Evolutionary conservation across 139 green algal genomes (phyloP), one percentile per base, ranked within the genome.

Genomic region (Chlamydomonas sp.): DNA sequence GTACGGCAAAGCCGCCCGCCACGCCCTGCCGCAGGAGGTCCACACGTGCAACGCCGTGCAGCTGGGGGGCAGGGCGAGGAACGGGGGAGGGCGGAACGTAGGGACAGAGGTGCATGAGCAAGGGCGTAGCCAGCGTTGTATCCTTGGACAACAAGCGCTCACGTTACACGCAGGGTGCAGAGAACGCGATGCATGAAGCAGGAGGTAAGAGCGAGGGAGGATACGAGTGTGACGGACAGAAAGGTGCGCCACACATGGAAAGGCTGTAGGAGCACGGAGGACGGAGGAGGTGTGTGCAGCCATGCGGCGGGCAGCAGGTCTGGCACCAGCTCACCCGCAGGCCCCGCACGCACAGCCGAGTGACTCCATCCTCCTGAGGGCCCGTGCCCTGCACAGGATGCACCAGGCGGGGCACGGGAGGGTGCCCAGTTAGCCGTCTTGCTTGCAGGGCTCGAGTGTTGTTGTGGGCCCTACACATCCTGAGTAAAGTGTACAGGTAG

Each of bases 331-430:
- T 64, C 78, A 89, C 85, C 85, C 64, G 58, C 49, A 89, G 59
- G 7, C 57, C n/a, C 3, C 85, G 72, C 9, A 89, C 66, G 60
- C 85, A 89, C 77, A 89, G 85, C 1, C 85, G 77, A 59, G 84
- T 77, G 15, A 89, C 85, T 5, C 85, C 85, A 66, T 89, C 85
- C 78, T 89, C 85, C 66, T 89, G 85, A 4, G 66, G 7, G 0
- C 85, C 85, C 2, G 77, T 89, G 67, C 77, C 85, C 77, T 83
- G 63, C 0, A 58, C 12, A 76, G 83, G 2, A 58, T 14, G 4
- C 69, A 8, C 63, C 49, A n/a, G 16, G 66, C 66, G 9, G 10
- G 10, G 12, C 66, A 71, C 10, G 66, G 66, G 10, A 10, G 66
- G 9, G 9, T 10, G 66, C 66, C 10, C 66, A 10, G 66, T 10